Base-by-base conservation (phyloP, 1,284 basidiomycete genomes). In the Sanguinoderma infundibulare region DNA sequence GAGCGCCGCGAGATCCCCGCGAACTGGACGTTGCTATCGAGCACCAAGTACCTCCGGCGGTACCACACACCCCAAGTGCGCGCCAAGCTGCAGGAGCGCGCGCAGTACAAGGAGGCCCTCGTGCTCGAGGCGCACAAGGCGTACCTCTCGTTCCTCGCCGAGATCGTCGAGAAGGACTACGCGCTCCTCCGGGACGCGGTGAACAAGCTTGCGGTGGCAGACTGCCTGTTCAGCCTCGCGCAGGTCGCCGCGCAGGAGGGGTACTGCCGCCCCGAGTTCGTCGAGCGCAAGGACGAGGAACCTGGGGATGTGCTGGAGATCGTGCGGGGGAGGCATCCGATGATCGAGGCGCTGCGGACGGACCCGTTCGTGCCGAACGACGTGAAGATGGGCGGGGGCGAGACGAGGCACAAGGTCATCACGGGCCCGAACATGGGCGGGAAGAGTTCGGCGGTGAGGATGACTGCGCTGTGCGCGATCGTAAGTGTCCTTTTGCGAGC, bases 361-460 rank as follows among this genome's bases (percentile, higher is more conserved):
- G 87, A 93, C 63, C 92, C 92, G 1, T 96, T 94, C 72, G 88
- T 96, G 1, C 89, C 93, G 1, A 94, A 93, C 70, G 80, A 82
- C 20, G 70, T 92, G 8, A 70, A 72, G 2, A 83, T 92, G 73
- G 87, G 89, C 3, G 77, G 79, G 22, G 77, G 73, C 14, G 76
- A 80, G 30, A 79, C 88, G 1, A 77, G 82, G 49, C 87, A 82
- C 68, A 90, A 91, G 73, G 86, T 95, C 56, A 92, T 96, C 63
- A 96, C 91, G 1, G 92, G 92, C 12, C 65, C 93, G 38, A 92
- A 92, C 68, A 92, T 92, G 91, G 91, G 91, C 64, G 83, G 90
- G 30, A 95, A 95, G 75, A 92, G 90, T 61, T 92, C 89, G 36
- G 83, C 80, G 32, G 90, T 92, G 26, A 78, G 88, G 55, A 91